Evolutionary conservation across 305 asterid species (phyloP), one percentile per base, ranked within the genome.

Genomic region (Rubia peregrina): DNA sequence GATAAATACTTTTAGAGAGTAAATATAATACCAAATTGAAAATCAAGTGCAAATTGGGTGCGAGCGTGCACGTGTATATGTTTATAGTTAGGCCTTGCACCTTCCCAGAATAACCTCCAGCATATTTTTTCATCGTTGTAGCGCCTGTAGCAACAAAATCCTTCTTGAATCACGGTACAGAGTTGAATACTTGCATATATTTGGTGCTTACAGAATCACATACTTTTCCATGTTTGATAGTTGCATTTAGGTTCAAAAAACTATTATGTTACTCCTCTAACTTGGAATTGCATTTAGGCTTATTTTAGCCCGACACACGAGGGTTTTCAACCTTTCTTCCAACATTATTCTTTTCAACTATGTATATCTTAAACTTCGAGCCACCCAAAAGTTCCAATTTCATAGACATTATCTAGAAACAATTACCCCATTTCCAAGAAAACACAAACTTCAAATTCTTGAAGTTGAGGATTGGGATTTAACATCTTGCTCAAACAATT

Each of bases 211-310:
- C 36, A 0, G 36, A 33, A 4, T 4, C 2, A 0, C 3, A 33
- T 1, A 33, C 36, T 2, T 33, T 0, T 3, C 1, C 36, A 33
- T 33, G 1, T 24, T 24, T 24, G 26, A 1, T 24, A 24, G 26
- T 24, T 65, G 79, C 78, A 85, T 1, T 1, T 24, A 1, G 26
- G 26, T 24, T 24, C 26, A 24, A 24, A 24, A 24, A 24, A 24
- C 26, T 92, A 74, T 48, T 77, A 67, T 61, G 77, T 44, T 74
- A 84, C 70, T 67, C 24, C 60, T 83, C 84, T 13, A 83, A 69
- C 38, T 75, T 30, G 0, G n/a, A 68, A 5, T 79, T 86, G 0
- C 81, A 74, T 77, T 77, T 82, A 64, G 89, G 85, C 87, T 90
- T 92, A 66, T 61, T 75, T 30, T 79, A 73, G 72, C 72, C 75